Conservation (phyloP, 768 basidiomycete species). For the Baorangia bicolor region DNA sequence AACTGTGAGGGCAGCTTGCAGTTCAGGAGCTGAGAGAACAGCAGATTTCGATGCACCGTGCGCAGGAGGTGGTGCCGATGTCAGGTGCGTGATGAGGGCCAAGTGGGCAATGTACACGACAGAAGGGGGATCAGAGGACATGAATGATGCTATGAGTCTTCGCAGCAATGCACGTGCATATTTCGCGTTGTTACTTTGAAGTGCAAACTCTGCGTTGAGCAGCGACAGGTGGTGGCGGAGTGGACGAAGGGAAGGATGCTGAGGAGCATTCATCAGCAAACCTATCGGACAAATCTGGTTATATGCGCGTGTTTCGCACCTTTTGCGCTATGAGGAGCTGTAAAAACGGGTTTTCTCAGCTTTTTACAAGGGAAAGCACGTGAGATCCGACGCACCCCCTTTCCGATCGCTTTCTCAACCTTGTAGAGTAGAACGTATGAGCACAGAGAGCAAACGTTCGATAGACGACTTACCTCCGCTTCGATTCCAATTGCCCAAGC, state of each 20-base stretch:
- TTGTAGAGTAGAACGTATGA: constrained; percentile 16
- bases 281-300: not conserved
- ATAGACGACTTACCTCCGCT: constrained; percentile 43
- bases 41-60: constrained; percentile 1
- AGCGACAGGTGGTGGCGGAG: constrained; percentile 60
- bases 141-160: constrained; percentile 48
- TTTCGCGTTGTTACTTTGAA: constrained; percentile 50
- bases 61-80: constrained; percentile 18
- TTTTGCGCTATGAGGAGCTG: constrained; percentile 59
- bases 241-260: constrained; percentile 66
- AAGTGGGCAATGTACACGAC: constrained; percentile 56
- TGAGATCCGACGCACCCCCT: constrained; percentile 52
- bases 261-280: constrained; percentile 1
- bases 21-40: constrained; percentile 13
- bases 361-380: not conserved
- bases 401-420: constrained; percentile 65
- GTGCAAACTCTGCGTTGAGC: constrained; percentile 56
- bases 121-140: constrained; percentile 49
- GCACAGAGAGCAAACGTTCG: not conserved
- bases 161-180: constrained; percentile 59
- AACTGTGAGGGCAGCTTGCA: constrained; percentile 32
- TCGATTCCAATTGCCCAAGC: constrained; percentile 52
- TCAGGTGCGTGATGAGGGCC: constrained; percentile 48
- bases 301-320: constrained; percentile 36
- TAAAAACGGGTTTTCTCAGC: constrained; percentile 1